Evolutionary conservation across 2,329 filamentous ascomycete genomes (phyloP).

Genomic region (Penicillium sp.): DNA sequence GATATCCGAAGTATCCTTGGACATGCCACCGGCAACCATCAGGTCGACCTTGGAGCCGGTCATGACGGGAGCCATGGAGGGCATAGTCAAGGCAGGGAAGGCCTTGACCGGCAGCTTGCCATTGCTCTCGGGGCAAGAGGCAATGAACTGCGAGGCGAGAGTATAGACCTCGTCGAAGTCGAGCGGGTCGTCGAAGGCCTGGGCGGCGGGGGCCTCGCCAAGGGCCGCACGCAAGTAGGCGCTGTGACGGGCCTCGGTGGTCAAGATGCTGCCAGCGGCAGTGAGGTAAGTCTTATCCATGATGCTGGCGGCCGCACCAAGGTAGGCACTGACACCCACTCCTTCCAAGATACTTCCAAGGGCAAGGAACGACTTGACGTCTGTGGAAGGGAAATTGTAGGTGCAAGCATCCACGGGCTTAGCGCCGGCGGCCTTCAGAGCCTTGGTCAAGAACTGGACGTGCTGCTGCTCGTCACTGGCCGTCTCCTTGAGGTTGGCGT

Average conservation of each 20-base stretch:
- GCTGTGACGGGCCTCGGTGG: constrained; percentile 63
- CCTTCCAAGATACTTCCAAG: constrained; percentile 54
- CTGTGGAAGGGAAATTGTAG: constrained; percentile 55
- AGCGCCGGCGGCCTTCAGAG: constrained; percentile 47
- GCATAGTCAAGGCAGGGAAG: constrained; percentile 51
- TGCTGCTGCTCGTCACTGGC: constrained; percentile 58
- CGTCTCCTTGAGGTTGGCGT: constrained; percentile 58
- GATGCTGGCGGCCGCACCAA: constrained; percentile 61
- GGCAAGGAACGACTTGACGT: constrained; percentile 49
- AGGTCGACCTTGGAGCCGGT: constrained; percentile 19
- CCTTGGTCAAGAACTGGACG: constrained; percentile 55
- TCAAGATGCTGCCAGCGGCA: constrained; percentile 62
- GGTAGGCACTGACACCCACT: constrained; percentile 59
- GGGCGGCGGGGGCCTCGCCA: constrained; percentile 54
- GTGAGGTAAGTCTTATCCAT: constrained; percentile 59
- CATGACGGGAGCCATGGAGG: constrained; percentile 12
- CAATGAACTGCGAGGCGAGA: constrained; percentile 63
- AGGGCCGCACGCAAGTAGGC: constrained; percentile 57
- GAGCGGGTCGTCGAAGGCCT: constrained; percentile 61
- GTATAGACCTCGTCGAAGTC: constrained; percentile 60
- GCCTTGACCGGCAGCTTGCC: constrained; percentile 58
- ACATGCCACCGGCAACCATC: constrained; percentile 25
- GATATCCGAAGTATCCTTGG: constrained; percentile 14
- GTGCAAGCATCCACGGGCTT: constrained; percentile 53
- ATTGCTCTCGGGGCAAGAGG: constrained; percentile 55